Percentiles rank a stretch among this genome's conserved stretches.
Evolutionary conservation across 1,139 yeast species (phyloP).

Genomic region (Yamadazyma kanchanaburiensis): DNA sequence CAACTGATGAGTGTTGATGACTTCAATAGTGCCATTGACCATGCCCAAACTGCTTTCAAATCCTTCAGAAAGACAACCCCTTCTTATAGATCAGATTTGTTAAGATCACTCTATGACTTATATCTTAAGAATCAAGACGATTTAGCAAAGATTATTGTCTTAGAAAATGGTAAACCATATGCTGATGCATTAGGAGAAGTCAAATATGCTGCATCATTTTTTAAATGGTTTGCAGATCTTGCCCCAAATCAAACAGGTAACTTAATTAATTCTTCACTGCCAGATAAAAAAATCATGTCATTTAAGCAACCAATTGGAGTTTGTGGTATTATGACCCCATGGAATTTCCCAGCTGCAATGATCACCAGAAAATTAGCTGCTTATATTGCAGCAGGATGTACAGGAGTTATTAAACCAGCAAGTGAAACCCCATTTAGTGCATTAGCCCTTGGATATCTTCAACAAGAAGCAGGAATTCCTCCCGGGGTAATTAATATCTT

Average conservation of each 20-base stretch:
- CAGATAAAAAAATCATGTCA: constrained; percentile 59
- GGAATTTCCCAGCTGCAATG: constrained; percentile 97
- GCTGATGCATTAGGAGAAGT: constrained; percentile 78
- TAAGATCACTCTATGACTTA: constrained; percentile 43
- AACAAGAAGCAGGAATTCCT: constrained; percentile 84
- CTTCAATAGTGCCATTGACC: constrained; percentile 34
- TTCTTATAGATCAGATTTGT: constrained; percentile 35
- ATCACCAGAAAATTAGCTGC: constrained; percentile 89
- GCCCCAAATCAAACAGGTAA: constrained; percentile 78
- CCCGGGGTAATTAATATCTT: constrained; percentile 76
- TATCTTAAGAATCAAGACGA: constrained; percentile 69
- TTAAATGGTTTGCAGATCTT: constrained; percentile 86
- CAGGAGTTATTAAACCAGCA: constrained; percentile 87
- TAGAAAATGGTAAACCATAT: constrained; percentile 83
- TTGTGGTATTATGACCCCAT: constrained; percentile 88
- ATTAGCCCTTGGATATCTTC: constrained; percentile 70
- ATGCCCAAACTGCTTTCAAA: constrained; percentile 35
- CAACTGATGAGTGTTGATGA: constrained; percentile 34
- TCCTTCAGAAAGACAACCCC: constrained; percentile 36
- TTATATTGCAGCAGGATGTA: constrained; percentile 91
- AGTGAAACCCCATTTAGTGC: constrained; percentile 87
- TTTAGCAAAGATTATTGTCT: constrained; percentile 65
- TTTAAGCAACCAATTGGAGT: constrained; percentile 84
- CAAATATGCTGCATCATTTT: constrained; percentile 71
- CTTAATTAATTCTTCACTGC: constrained; percentile 61